phyloP scores from a whole-genome alignment of 257 asterid species.

The Haberlea rhodopensis region DNA sequence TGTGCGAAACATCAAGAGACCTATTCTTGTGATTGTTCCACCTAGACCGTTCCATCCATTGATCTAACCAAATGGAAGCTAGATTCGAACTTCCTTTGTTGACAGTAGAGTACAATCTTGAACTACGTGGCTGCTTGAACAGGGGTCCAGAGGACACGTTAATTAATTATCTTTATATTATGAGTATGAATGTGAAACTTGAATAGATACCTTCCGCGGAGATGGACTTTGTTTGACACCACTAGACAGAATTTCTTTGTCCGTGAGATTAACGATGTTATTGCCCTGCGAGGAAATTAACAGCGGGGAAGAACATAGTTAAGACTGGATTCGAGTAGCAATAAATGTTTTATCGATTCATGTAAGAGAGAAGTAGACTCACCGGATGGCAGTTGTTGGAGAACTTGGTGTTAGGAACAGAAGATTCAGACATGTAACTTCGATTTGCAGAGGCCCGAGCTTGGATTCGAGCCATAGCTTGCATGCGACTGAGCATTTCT shows the following conservation, averaged over 20 bases:
- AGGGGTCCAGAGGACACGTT: conserved; percentile 1
- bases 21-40: conserved; percentile 37
- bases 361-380: conserved; percentile 25
- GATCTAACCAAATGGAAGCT: conserved; percentile 61
- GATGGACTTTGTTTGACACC: conserved; percentile 34
- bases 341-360: background rate
- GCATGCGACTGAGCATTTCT: conserved; percentile 88
- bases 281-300: conserved; percentile 39
- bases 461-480: conserved; percentile 93
- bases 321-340: background rate
- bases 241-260: conserved; percentile 28
- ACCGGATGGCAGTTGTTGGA: conserved; percentile 40
- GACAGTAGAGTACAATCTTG: conserved; percentile 35
- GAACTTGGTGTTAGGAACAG: conserved; percentile 30
- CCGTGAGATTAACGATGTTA: conserved; percentile 30
- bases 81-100: conserved; percentile 37
- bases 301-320: background rate
- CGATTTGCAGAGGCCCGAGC: conserved; percentile 86
- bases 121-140: conserved; percentile 50
- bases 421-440: conserved; percentile 34
- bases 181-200: background rate
- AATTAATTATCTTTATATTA: background rate
- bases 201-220: conserved; percentile 41
- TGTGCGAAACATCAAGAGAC: conserved; percentile 19
- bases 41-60: conserved; percentile 76